Evolutionary conservation across 169 alveolate genomes (phyloP), one percentile per base, ranked within the genome.

Genomic region (Babesia bovis): DNA sequence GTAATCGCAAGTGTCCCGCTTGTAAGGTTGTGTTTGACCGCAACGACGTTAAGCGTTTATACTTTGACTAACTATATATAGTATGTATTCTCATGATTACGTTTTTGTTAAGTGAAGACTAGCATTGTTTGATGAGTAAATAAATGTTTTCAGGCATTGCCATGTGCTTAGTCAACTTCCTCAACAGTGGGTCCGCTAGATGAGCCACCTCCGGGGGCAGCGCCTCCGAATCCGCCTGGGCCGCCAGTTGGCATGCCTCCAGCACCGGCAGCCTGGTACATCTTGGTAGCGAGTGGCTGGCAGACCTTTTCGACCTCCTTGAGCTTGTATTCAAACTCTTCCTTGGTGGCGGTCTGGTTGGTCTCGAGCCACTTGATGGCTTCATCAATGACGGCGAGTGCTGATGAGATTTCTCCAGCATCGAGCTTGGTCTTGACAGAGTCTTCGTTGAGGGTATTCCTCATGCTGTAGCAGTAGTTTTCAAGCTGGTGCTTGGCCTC

Each of bases 271-370:
- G 86, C 93, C 77, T 92, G 95, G 90, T 95, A 95, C 36, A 94
- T 69, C 93, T 94, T 95, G 84, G 93, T 84, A 94, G 95, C 94
- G 74, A 96, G 92, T 50, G 98, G 98, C 59, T 95, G 91, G 93
- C 95, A 92, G 44, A 93, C 93, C n/a, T 93, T 88, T 89, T 96
- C 98, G 53, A 96, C 91, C 75, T 95, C 98, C 94, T 96, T 96
- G 86, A 92, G 96, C 85, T 96, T 96, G 30, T 92, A 91, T 66
- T 95, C 97, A 79, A 90, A 95, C 82, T 93, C 98, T 53, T 93
- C 98, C 81, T 92, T 90, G 75, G 95, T 96, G 58, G 98, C 98
- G 56, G 92, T 82, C 70, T 93, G 98, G 89, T 96, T 95, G 74
- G 90, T 91, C 82, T 95, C 98, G 50, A 94, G 84, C 98, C 99